Conservation (phyloP, 106 monocot genomes). For the Acanthochlamys bracteata region DNA sequence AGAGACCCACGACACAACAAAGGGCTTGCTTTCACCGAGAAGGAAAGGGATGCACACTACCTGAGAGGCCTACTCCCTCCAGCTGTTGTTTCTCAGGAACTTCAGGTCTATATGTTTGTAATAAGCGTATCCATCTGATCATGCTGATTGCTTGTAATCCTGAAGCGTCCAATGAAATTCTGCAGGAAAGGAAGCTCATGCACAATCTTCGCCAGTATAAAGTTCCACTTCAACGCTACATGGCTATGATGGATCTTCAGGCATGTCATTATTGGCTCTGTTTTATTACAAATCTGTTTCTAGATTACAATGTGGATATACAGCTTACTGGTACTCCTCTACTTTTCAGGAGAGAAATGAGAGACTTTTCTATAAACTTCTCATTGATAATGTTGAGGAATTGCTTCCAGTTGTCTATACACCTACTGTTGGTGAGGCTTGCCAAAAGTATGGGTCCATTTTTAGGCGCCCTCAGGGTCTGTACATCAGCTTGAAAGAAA, state of each 20-base stretch:
- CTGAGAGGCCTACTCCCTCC: constrained; percentile 84
- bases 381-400: constrained; percentile 90
- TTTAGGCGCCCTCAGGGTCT: constrained; percentile 80
- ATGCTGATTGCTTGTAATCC: no score
- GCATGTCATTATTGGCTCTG: constrained; percentile 18
- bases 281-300: neutral
- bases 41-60: constrained; percentile 84
- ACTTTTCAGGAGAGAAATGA: constrained; percentile 67
- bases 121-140: no score
- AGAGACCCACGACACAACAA: constrained; percentile 95
- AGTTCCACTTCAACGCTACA: constrained; percentile 76
- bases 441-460: constrained; percentile 90
- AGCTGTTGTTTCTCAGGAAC: constrained; percentile 34
- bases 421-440: constrained; percentile 89
- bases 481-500: constrained; percentile 76
- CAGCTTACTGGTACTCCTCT: neutral
- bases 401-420: constrained; percentile 87
- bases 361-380: constrained; percentile 93
- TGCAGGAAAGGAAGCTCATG: constrained; percentile 76
- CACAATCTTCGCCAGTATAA: constrained; percentile 67
- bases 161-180: neutral
- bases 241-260: constrained; percentile 92
- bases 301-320: neutral
- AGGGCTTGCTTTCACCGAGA: constrained; percentile 75
- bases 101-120: constrained; percentile 34